Conservation (phyloP, 1,284 basidiomycete species). For the Microbotryum scabiosae region DNA sequence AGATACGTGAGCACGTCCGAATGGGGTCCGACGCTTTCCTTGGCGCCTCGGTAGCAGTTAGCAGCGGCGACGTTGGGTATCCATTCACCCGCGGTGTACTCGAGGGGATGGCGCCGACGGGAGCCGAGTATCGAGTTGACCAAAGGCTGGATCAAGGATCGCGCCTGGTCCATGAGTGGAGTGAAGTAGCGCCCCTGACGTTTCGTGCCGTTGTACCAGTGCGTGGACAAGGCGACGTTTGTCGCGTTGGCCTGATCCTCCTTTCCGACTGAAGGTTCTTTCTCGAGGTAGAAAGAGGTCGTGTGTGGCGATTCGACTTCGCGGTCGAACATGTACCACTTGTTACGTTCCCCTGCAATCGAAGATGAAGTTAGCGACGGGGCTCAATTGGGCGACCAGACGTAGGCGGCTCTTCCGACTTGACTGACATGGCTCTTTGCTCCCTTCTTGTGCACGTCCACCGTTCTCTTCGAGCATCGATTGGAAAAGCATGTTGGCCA, state of each 20-base stretch:
- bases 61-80: constrained; percentile 81
- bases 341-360: constrained; percentile 54
- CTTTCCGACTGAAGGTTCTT: neutral
- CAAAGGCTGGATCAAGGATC: constrained; percentile 60
- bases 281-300: constrained; percentile 65
- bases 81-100: constrained; percentile 63
- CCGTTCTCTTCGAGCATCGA: constrained; percentile 15
- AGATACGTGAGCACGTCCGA: constrained; percentile 59
- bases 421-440: constrained; percentile 4
- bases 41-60: constrained; percentile 76
- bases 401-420: neutral
- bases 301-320: constrained; percentile 72
- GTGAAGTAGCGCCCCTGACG: constrained; percentile 56
- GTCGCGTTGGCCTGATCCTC: neutral
- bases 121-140: constrained; percentile 63
- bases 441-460: constrained; percentile 1
- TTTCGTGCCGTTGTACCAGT: constrained; percentile 70
- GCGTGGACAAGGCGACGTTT: neutral
- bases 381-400: neutral
- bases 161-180: constrained; percentile 66
- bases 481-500: constrained; percentile 15
- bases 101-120: constrained; percentile 53
- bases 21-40: constrained; percentile 75
- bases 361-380: neutral
- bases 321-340: constrained; percentile 74